These are phyloP conservation scores for Penicillium malachiteum DNA, from an alignment of 495 filamentous ascomycete genomes.

Conservation along the genomic window DNA sequence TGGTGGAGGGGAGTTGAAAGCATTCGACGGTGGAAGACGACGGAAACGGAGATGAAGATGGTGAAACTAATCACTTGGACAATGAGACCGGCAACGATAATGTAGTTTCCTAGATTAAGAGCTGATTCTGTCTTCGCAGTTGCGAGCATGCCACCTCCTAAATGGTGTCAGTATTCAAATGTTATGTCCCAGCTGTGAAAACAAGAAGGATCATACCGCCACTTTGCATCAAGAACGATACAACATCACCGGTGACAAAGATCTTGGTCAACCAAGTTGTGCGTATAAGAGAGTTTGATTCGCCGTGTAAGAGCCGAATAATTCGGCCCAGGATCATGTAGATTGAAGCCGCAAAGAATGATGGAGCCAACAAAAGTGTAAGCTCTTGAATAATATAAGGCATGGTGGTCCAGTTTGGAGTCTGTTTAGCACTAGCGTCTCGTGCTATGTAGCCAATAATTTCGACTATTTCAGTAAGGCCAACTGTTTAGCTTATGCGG, in stretches of 20 bases:
- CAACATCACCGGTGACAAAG: constrained; percentile 36
- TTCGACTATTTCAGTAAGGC: not conserved
- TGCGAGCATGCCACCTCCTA: constrained; percentile 26
- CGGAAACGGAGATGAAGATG: constrained; percentile 39
- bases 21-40: constrained; percentile 40
- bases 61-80: constrained; percentile 46
- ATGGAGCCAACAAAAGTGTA: constrained; percentile 48
- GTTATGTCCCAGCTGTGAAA: no score
- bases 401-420: not conserved
- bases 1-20: constrained; percentile 20
- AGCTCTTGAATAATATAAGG: constrained; percentile 50
- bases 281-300: constrained; percentile 37
- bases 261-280: constrained; percentile 48
- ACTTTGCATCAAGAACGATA: constrained; percentile 40
- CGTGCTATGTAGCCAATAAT: not conserved
- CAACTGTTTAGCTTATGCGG: not conserved
- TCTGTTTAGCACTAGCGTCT: not conserved
- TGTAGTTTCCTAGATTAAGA: constrained; percentile 37
- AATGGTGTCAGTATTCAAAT: not conserved
- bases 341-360: constrained; percentile 53
- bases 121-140: constrained; percentile 20
- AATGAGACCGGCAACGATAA: constrained; percentile 46
- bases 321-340: constrained; percentile 57
- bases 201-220: constrained; percentile 13
- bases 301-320: constrained; percentile 38